Evolutionary conservation across 768 basidiomycete genomes (phyloP).

Genomic region (Lentinus brumalis): DNA sequence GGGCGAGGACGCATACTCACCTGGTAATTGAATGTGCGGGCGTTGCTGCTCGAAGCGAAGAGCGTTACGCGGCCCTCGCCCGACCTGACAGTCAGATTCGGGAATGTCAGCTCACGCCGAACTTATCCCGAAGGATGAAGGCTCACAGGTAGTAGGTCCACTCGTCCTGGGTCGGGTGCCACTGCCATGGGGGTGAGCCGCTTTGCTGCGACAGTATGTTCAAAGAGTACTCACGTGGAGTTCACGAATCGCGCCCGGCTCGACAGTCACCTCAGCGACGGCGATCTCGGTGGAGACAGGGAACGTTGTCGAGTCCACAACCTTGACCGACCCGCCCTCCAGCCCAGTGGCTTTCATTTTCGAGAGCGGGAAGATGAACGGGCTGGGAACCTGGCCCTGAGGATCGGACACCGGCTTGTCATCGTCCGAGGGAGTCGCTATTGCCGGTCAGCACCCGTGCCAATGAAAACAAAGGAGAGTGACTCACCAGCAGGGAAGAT

Average conservation of each 20-base stretch:
- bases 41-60: conserved; percentile 42
- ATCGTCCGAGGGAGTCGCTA: conserved; percentile 21
- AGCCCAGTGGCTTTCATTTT: conserved; percentile 43
- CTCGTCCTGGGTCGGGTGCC: conserved; percentile 54
- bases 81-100: conserved; percentile 25
- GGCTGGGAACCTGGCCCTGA: conserved; percentile 48
- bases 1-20: conserved; percentile 19
- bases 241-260: conserved; percentile 62
- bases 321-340: conserved; percentile 59
- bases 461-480: background rate
- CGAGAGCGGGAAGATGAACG: conserved; percentile 58
- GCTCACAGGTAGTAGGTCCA: conserved; percentile 41
- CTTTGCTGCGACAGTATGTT: background rate
- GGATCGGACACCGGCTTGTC: conserved; percentile 47
- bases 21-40: conserved; percentile 49
- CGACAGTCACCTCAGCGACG: conserved; percentile 57
- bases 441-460: background rate
- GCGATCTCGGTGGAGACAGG: conserved; percentile 53
- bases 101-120: background rate
- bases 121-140: background rate
- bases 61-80: conserved; percentile 45
- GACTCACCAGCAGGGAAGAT: conserved; percentile 48
- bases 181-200: conserved; percentile 32
- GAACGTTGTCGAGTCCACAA: conserved; percentile 60
- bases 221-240: conserved; percentile 42